phyloP scores from a whole-genome alignment of 306 rosid genomes.

The Dalbergia oliveri region DNA sequence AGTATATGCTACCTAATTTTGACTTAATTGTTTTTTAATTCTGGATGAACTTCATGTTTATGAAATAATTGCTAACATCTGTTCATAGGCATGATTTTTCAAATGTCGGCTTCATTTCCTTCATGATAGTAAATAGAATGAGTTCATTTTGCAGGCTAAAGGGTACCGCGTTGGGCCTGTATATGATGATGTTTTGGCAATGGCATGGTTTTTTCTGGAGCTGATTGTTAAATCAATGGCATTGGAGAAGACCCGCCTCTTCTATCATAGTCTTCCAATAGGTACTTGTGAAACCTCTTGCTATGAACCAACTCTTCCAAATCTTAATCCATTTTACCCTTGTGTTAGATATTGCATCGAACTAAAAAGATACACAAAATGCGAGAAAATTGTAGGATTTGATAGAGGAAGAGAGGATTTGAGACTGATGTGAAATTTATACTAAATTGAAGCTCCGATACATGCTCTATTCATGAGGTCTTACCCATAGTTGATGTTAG shows the following conservation, averaged over 20 bases:
- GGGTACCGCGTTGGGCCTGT: slow-evolving; percentile 99
- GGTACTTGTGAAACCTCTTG: slow-evolving; percentile 59
- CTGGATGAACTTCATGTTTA: slow-evolving; percentile 35
- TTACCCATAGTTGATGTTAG: too few species aligned
- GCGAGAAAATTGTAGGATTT: background rate
- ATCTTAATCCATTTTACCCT: background rate
- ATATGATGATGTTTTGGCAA: slow-evolving; percentile 97
- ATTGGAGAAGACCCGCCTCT: slow-evolving; percentile 92
- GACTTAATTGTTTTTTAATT: background rate
- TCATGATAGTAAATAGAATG: slow-evolving; percentile 35
- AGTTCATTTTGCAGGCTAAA: slow-evolving; percentile 80
- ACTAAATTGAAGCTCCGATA: too few species aligned
- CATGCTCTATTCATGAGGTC: too few species aligned
- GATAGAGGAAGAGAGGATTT: background rate
- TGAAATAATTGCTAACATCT: slow-evolving; percentile 11
- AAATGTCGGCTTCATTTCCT: slow-evolving; percentile 35
- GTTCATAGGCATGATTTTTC: slow-evolving; percentile 31
- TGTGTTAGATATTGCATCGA: background rate
- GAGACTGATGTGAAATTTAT: too few species aligned
- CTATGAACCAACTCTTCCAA: slow-evolving; percentile 9
- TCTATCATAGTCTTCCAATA: slow-evolving; percentile 88
- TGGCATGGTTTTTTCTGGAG: slow-evolving; percentile 99
- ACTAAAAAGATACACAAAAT: background rate
- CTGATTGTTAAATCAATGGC: slow-evolving; percentile 98
- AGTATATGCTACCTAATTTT: slow-evolving; percentile 22